Percentiles rank a stretch among this genome's conserved stretches.
These are phyloP conservation scores for Debaryomyces tyrocola DNA, from an alignment of 805 yeast species.

Conservation along the genomic window DNA sequence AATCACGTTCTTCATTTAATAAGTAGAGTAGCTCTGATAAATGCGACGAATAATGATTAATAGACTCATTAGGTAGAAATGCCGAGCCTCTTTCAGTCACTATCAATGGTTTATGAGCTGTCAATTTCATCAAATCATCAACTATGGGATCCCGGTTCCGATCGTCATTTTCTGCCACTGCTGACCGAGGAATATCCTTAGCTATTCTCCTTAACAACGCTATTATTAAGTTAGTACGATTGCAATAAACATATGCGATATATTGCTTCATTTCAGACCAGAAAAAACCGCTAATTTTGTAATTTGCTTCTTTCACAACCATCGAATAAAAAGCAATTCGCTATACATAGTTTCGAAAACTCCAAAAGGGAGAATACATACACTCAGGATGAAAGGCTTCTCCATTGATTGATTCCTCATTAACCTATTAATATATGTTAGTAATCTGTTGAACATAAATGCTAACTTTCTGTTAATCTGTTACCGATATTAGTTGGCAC, in stretches of 20 bases:
- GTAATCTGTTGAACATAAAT: not conserved
- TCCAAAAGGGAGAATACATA: conserved; percentile 8
- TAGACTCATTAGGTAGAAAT: conserved; percentile 12
- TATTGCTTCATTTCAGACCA: not conserved
- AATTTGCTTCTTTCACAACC: too few species aligned
- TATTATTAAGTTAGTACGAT: conserved; percentile 11
- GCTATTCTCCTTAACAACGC: conserved; percentile 15
- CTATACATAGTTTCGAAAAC: too few species aligned
- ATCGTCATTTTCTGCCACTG: conserved; percentile 2
- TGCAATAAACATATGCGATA: not conserved
- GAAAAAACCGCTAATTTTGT: too few species aligned
- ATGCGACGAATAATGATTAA: conserved; percentile 32
- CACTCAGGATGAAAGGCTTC: conserved; percentile 14
- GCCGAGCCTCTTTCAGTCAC: conserved; percentile 2
- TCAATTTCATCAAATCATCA: conserved; percentile 30
- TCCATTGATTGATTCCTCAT: not conserved
- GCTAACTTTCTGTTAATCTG: too few species aligned
- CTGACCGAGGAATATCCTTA: conserved; percentile 14
- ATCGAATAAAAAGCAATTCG: too few species aligned
- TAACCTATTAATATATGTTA: not conserved
- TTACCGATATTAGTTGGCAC: too few species aligned
- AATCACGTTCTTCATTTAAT: conserved; percentile 23
- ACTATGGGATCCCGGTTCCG: conserved; percentile 29
- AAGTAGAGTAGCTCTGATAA: conserved; percentile 29
- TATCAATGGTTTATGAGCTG: conserved; percentile 19